Conservation (phyloP, 2,329 filamentous ascomycete genomes). For the Chaetomium olivaceum region DNA sequence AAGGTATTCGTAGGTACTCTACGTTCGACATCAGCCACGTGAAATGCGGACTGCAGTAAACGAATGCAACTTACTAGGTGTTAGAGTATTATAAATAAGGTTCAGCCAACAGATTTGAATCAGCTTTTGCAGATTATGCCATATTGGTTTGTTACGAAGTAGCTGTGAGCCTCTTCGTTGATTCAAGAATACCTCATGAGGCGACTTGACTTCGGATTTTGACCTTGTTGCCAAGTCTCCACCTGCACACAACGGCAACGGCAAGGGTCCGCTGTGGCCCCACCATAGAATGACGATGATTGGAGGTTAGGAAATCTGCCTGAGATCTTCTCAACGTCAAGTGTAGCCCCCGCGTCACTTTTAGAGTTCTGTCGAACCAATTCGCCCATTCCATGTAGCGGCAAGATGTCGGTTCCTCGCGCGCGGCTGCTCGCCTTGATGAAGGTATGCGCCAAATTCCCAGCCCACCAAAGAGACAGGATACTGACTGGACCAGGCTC, state of each 20-base stretch:
- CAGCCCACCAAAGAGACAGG: neutral
- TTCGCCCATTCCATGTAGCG: constrained; percentile 25
- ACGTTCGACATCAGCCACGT: neutral
- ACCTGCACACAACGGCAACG: neutral
- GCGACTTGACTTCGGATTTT: neutral
- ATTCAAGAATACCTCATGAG: neutral
- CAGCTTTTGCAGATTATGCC: neutral
- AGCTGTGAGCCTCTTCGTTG: neutral
- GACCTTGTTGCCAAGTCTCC: neutral
- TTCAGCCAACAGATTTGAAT: neutral
- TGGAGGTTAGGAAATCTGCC: constrained; percentile 18
- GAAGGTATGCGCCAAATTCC: constrained; percentile 57
- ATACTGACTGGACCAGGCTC: constrained; percentile 56
- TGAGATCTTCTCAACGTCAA: constrained; percentile 29
- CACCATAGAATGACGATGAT: constrained; percentile 15
- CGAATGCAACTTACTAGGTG: neutral
- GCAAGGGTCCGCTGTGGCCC: constrained; percentile 10
- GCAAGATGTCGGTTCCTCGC: constrained; percentile 61
- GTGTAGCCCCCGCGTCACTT: constrained; percentile 17
- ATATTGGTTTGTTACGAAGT: neutral
- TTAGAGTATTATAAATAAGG: neutral
- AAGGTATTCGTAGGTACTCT: too few relatives aligned
- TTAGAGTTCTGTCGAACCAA: constrained; percentile 11
- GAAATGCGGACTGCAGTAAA: neutral
- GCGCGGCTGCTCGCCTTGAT: constrained; percentile 69